Percentiles rank a stretch among this genome's conserved stretches.
These are phyloP conservation scores for Dentipellis fragilis DNA, from an alignment of 768 basidiomycete species.

Conservation along the genomic window DNA sequence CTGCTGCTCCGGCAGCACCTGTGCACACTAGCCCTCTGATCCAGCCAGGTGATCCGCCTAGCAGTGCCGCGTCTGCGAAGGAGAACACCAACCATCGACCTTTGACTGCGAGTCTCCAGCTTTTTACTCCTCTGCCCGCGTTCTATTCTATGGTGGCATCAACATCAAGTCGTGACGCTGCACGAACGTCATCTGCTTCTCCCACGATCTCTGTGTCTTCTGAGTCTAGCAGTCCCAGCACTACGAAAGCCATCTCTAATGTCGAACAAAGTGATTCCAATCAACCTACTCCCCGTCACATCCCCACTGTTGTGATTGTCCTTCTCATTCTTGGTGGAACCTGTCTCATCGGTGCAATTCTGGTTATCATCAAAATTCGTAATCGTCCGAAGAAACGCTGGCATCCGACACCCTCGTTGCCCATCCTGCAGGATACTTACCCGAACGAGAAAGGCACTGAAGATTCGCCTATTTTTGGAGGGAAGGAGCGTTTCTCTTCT, in stretches of 20 bases:
- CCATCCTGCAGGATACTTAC: slow-evolving; percentile 50
- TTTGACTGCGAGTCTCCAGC: slow-evolving; percentile 12
- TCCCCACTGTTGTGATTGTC: slow-evolving; percentile 40
- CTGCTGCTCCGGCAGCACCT: background rate
- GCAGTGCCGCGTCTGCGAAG: slow-evolving; percentile 1
- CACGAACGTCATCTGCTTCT: background rate
- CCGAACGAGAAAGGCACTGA: slow-evolving; percentile 36
- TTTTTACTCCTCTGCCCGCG: slow-evolving; percentile 12
- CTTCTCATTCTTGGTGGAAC: slow-evolving; percentile 43
- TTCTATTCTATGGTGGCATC: background rate
- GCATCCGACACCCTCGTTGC: slow-evolving; percentile 67
- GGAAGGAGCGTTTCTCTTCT: slow-evolving; percentile 49
- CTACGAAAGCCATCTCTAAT: background rate
- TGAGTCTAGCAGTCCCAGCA: background rate
- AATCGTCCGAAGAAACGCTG: slow-evolving; percentile 38
- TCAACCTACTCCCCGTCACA: slow-evolving; percentile 20
- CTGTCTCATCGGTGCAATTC: slow-evolving; percentile 36
- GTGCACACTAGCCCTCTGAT: slow-evolving; percentile 19
- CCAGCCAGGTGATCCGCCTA: slow-evolving; percentile 6
- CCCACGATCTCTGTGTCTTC: background rate
- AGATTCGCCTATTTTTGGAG: slow-evolving; percentile 72
- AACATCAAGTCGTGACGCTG: background rate
- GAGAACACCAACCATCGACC: background rate
- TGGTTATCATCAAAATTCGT: slow-evolving; percentile 38
- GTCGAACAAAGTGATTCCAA: background rate